These are phyloP conservation scores for Eleusine coracana DNA, from an alignment of 176 grass and related monocot species.

Conservation along the genomic window DNA sequence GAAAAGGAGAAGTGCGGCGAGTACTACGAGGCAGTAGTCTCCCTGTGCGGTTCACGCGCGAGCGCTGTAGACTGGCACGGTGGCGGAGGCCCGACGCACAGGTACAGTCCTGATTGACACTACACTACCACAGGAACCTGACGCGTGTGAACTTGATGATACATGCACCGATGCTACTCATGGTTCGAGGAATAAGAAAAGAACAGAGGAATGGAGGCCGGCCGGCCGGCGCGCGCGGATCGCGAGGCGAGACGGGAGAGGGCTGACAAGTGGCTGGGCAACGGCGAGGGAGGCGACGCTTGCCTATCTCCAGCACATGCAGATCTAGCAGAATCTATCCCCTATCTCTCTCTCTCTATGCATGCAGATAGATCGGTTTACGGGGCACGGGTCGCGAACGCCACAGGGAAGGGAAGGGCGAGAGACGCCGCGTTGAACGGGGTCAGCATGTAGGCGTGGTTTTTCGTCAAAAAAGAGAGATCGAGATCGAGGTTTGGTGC, in stretches of 20 bases:
- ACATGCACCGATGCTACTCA: no score
- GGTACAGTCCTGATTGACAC: background rate
- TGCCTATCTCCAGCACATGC: background rate
- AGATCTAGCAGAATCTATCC: no score
- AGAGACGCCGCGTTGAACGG: slow-evolving; percentile 9
- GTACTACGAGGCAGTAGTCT: background rate
- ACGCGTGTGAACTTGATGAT: background rate
- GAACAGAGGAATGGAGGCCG: no score
- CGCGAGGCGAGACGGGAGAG: background rate
- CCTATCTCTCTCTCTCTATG: no score
- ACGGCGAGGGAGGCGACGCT: background rate
- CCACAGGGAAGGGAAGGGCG: no score
- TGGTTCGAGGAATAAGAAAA: no score
- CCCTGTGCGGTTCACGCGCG: background rate
- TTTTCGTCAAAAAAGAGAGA: background rate
- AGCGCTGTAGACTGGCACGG: background rate
- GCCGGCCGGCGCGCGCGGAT: background rate
- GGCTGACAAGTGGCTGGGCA: background rate
- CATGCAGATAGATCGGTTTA: no score
- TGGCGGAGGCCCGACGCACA: no score
- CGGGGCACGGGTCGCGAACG: no score
- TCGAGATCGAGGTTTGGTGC: background rate
- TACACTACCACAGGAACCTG: background rate
- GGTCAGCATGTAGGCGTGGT: background rate
- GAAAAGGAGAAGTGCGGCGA: background rate